A percentile compares a stretch with the other conserved stretches of the same genome.
phyloP scores from a whole-genome alignment of 805 yeast genomes.

The Wickerhamiella parazyma region DNA sequence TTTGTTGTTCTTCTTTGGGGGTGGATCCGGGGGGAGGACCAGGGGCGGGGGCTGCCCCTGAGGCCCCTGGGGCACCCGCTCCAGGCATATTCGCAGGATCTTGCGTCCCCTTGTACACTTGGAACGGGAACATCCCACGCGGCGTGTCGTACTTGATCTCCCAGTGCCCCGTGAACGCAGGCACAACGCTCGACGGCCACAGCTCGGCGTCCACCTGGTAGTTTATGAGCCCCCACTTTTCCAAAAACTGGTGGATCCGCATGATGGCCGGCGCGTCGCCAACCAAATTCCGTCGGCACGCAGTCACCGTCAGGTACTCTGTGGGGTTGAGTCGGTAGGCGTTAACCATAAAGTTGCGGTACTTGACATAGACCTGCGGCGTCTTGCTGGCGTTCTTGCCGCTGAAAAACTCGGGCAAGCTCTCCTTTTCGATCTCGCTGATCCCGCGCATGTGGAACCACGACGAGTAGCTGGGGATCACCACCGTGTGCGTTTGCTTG shows the following conservation, averaged over 20 bases:
- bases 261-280: slow-evolving; percentile 86
- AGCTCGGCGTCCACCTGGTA: slow-evolving; percentile 78
- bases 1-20: slow-evolving; percentile 14
- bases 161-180: slow-evolving; percentile 66
- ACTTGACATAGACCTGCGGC: slow-evolving; percentile 64
- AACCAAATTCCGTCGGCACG: slow-evolving; percentile 76
- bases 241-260: slow-evolving; percentile 70
- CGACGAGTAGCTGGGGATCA: slow-evolving; percentile 73
- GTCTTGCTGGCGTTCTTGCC: slow-evolving; percentile 52
- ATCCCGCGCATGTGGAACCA: slow-evolving; percentile 71
- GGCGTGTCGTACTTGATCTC: slow-evolving; percentile 76
- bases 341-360: slow-evolving; percentile 80
- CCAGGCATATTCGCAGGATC: slow-evolving; percentile 25
- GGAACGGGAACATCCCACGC: slow-evolving; percentile 82
- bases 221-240: slow-evolving; percentile 86
- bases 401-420: slow-evolving; percentile 78
- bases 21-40: neutral
- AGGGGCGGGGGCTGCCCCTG: neutral
- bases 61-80: neutral
- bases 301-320: slow-evolving; percentile 79
- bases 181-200: slow-evolving; percentile 48
- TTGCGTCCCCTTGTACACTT: slow-evolving; percentile 56
- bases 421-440: slow-evolving; percentile 66
- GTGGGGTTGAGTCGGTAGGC: slow-evolving; percentile 79
- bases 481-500: slow-evolving; percentile 67